Conservation (phyloP, 768 basidiomycete genomes). For the Lactarius deliciosus region DNA sequence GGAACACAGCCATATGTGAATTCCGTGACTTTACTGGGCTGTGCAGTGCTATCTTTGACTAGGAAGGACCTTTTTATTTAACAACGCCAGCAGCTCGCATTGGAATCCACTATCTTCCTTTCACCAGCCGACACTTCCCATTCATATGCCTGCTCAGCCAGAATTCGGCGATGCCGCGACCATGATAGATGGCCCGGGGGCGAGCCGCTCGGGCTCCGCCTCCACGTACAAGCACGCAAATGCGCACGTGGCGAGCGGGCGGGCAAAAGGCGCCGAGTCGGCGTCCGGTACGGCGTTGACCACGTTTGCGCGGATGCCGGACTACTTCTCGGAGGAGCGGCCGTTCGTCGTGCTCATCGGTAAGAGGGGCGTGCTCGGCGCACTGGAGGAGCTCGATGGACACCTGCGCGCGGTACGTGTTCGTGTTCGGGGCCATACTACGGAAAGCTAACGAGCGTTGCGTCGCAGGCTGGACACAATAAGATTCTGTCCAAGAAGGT, state of each 20-base stretch:
- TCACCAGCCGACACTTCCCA: background rate
- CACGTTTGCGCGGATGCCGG: constrained; percentile 16
- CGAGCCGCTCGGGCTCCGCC: background rate
- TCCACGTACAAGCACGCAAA: background rate
- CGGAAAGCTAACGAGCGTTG: no score
- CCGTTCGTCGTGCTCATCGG: constrained; percentile 73
- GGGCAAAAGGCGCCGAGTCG: constrained; percentile 7
- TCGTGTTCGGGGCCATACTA: background rate
- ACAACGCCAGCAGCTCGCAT: background rate
- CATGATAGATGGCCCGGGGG: constrained; percentile 11
- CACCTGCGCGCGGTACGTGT: constrained; percentile 53
- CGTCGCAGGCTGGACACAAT: constrained; percentile 51
- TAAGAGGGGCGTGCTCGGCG: constrained; percentile 63
- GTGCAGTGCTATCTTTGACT: no score
- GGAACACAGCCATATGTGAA: no score
- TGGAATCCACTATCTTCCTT: background rate
- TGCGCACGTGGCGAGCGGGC: background rate
- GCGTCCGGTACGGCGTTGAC: background rate
- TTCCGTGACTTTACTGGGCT: no score
- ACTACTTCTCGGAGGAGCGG: constrained; percentile 47
- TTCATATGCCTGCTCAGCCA: constrained; percentile 11
- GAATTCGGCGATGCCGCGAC: constrained; percentile 21
- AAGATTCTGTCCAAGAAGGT: constrained; percentile 66
- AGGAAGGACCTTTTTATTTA: background rate
- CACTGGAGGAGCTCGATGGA: constrained; percentile 65